A percentile compares a stretch with the other conserved stretches of the same genome.
phyloP scores from a whole-genome alignment of 768 basidiomycete genomes.

The Rhizopogon vinicolor region DNA sequence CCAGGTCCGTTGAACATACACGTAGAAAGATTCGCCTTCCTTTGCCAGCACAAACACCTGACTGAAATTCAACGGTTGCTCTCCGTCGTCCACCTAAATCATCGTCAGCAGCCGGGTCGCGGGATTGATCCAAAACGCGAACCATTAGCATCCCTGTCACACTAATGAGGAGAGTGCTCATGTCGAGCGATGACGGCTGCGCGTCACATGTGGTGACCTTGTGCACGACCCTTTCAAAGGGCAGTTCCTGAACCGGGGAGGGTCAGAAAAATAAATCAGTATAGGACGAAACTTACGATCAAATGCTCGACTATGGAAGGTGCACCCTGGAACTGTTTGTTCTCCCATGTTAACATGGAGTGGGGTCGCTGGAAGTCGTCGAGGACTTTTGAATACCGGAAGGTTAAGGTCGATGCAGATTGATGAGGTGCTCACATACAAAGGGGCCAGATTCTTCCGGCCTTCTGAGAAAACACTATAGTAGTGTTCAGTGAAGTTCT shows the following conservation, averaged over 20 bases:
- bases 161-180: conserved; percentile 67
- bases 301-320: conserved; percentile 67
- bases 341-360: conserved; percentile 90
- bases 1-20: conserved; percentile 48
- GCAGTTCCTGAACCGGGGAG: conserved; percentile 48
- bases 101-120: not conserved
- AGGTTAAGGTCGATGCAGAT: not conserved
- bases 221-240: conserved; percentile 81
- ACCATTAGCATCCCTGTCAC: conserved; percentile 87
- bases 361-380: conserved; percentile 49
- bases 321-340: conserved; percentile 49
- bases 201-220: conserved; percentile 79
- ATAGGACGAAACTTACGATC: conserved; percentile 36
- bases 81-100: conserved; percentile 71
- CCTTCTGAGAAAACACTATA: conserved; percentile 71
- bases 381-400: conserved; percentile 25
- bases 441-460: conserved; percentile 47
- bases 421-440: conserved; percentile 66
- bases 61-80: conserved; percentile 82
- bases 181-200: conserved; percentile 68
- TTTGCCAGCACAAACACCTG: conserved; percentile 91
- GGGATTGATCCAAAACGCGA: conserved; percentile 17
- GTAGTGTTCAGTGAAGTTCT: conserved; percentile 80
- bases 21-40: conserved; percentile 72
- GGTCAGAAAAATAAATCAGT: not conserved